Conservation (phyloP, 2,329 filamentous ascomycete genomes). For the Phialophora expanda region DNA sequence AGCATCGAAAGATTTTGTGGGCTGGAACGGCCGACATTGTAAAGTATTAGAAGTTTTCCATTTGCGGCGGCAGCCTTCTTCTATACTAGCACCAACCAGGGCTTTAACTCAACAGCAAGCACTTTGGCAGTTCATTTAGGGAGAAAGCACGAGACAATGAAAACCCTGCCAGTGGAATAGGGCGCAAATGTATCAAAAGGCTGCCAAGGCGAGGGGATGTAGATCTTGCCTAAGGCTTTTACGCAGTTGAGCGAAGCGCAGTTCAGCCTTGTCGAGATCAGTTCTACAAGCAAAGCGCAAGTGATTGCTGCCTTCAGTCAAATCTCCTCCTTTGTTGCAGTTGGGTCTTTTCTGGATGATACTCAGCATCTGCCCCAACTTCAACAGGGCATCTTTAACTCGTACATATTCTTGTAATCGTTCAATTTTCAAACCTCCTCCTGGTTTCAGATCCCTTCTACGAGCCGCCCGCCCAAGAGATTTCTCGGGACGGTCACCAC, state of each 20-base stretch:
- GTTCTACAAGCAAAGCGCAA: background rate
- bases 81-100: background rate
- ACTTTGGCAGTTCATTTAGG: background rate
- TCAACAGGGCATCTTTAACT: conserved; percentile 27
- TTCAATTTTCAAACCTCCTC: conserved; percentile 13
- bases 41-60: background rate
- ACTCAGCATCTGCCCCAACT: conserved; percentile 26
- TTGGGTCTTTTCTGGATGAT: conserved; percentile 31
- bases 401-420: conserved; percentile 23
- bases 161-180: background rate
- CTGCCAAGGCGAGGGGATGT: background rate
- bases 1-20: background rate
- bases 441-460: conserved; percentile 1
- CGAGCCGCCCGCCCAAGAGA: conserved; percentile 6
- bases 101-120: background rate
- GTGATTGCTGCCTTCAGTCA: background rate
- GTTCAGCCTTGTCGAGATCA: background rate
- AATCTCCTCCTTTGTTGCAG: conserved; percentile 2
- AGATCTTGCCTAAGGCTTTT: background rate
- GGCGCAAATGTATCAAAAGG: background rate
- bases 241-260: background rate
- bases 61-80: background rate
- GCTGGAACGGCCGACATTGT: background rate
- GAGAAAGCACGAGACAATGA: background rate
- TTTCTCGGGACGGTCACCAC: background rate